phyloP scores from a whole-genome alignment of 1,284 basidiomycete genomes.

The Tetrapyrgos nigripes region DNA sequence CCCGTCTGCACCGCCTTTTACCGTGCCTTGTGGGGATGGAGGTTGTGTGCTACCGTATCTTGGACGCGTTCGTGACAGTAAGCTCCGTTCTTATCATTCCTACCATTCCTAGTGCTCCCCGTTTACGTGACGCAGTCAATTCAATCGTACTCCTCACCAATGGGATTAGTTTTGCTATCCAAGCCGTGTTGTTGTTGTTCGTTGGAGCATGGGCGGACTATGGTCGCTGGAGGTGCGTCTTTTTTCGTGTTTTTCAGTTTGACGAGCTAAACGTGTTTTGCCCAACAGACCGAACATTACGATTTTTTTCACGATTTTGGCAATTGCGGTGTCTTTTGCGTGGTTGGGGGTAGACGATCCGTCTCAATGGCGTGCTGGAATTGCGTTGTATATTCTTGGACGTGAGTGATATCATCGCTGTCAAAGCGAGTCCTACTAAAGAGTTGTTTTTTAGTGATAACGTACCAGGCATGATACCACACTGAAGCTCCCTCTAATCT shows the following conservation, averaged over 20 bases:
- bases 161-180: slow-evolving; percentile 76
- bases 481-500: background rate
- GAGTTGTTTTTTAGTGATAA: slow-evolving; percentile 57
- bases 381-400: slow-evolving; percentile 79
- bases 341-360: slow-evolving; percentile 78
- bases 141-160: slow-evolving; percentile 81
- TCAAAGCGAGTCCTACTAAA: background rate
- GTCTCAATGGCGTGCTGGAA: slow-evolving; percentile 71
- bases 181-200: slow-evolving; percentile 65
- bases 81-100: slow-evolving; percentile 26
- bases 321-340: slow-evolving; percentile 74
- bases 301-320: slow-evolving; percentile 75
- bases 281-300: slow-evolving; percentile 73
- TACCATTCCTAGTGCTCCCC: background rate
- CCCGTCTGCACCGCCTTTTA: slow-evolving; percentile 60
- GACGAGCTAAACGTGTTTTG: slow-evolving; percentile 12
- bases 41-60: slow-evolving; percentile 72
- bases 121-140: slow-evolving; percentile 55
- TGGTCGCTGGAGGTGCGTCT: slow-evolving; percentile 67
- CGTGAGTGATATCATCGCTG: slow-evolving; percentile 45
- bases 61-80: slow-evolving; percentile 66
- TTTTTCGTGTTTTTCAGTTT: background rate
- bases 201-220: slow-evolving; percentile 84
- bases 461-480: slow-evolving; percentile 63
- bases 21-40: slow-evolving; percentile 55